A percentile compares a stretch with the other conserved stretches of the same genome.
Evolutionary conservation across 768 basidiomycete species (phyloP).

Genomic region (Naematelia encephala): DNA sequence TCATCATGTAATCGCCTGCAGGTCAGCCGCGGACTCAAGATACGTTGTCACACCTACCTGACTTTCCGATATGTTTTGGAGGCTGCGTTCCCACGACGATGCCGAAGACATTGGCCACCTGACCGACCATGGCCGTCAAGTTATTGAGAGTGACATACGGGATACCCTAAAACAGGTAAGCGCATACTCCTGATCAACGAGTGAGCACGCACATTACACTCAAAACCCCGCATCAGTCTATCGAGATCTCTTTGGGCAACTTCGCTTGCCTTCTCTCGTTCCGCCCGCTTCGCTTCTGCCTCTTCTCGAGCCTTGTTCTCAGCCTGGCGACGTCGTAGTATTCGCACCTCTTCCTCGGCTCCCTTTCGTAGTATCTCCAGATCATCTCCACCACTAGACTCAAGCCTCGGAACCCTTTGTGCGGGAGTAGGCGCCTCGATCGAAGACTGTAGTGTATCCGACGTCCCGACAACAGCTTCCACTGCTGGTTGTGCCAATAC

Average conservation of each 20-base stretch:
- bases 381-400: too few species aligned
- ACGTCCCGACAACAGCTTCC: too few species aligned
- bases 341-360: not conserved
- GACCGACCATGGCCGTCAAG: not conserved
- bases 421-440: too few species aligned
- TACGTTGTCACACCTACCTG: too few species aligned
- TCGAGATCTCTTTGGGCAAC: not conserved
- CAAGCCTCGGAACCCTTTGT: too few species aligned
- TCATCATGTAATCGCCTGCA: conserved; percentile 19
- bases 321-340: not conserved
- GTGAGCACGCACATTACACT: not conserved
- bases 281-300: not conserved
- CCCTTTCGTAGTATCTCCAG: not conserved
- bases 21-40: not conserved
- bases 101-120: conserved; percentile 1
- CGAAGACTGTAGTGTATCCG: too few species aligned
- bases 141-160: not conserved
- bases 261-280: not conserved
- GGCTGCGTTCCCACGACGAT: not conserved
- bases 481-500: not conserved
- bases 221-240: not conserved
- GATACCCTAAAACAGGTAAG: not conserved
- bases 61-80: not conserved
- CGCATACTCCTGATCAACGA: not conserved
- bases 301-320: not conserved